Evolutionary conservation across 495 filamentous ascomycete species (phyloP), one percentile per base, ranked within the genome.

Genomic region (Poronia punctata): DNA sequence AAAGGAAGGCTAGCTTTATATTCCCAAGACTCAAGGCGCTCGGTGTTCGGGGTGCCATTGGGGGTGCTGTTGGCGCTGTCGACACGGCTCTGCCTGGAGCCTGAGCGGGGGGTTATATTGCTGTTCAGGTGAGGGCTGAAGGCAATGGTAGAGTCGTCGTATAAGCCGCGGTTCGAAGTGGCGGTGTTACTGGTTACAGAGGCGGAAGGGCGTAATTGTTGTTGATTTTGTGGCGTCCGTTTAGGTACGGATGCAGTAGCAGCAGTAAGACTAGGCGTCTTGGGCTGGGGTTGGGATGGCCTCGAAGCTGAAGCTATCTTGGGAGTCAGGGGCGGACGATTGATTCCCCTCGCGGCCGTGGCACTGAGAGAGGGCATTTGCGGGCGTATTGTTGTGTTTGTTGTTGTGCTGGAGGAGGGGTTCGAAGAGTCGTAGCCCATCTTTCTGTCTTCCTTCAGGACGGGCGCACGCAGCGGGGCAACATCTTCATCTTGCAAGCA

Each of bases 81-180:
- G 26, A 79, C 80, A 45, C 83, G 75, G 35, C 63, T 74, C 53
- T 69, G 80, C 35, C 84, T 72, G 2, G 79, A 66, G 7, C 75
- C 78, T 17, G 84, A 86, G 45, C 85, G 73, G 38, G 83, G 82
- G 16, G 84, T 88, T 46, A 85, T 67, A 45, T 86, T 86, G 52
- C 64, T 69, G 60, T 57, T 79, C 21, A 86, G 62, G 40, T 75
- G 78, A 16, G 74, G 48, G 19, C 66, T 61, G 9, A 74, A 67
- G 26, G 75, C 67, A n/a, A 72, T 63, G 23, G 63, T 50, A 38
- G 68, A 62, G 49, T 63, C 72, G 50, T 61, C 35, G 21, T 49
- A 37, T 2, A 25, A 9, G 29, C 41, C 27, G 21, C 36, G 44
- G 35, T 35, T 43, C 22, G 46, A 41, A 16, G 35, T 26, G 7